A percentile compares a stretch with the other conserved stretches of the same genome.
Evolutionary conservation across 768 basidiomycete species (phyloP).

Genomic region (Suillus americanus): DNA sequence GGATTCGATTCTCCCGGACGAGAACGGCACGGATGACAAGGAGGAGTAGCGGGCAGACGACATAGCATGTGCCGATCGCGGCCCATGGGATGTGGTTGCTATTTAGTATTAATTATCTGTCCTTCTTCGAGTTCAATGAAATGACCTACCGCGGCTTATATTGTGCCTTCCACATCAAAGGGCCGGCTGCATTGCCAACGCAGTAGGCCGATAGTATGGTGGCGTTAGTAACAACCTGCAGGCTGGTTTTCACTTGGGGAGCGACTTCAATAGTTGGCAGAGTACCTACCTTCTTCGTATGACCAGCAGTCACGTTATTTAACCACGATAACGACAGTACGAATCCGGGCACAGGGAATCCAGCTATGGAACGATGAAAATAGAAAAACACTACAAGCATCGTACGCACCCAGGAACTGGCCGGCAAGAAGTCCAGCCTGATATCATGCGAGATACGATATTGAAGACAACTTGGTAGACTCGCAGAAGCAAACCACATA

Average conservation of each 20-base stretch:
- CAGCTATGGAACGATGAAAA: slow-evolving; percentile 14
- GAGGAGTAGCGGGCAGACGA: neutral
- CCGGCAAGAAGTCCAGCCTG: slow-evolving; percentile 39
- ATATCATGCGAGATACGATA: neutral
- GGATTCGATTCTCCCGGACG: neutral
- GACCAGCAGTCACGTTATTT: neutral
- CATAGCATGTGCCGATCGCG: neutral
- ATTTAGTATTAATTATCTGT: neutral
- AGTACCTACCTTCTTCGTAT: neutral
- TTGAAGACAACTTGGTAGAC: neutral
- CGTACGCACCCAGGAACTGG: slow-evolving; percentile 48
- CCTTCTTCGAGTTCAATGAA: neutral
- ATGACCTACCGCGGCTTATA: neutral
- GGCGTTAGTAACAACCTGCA: neutral
- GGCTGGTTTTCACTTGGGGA: neutral
- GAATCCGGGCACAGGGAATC: slow-evolving; percentile 8
- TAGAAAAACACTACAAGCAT: neutral
- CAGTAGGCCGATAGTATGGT: neutral
- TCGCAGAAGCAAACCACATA: neutral
- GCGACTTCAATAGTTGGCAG: neutral
- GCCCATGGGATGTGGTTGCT: neutral
- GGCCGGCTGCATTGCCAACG: neutral
- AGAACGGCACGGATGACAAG: neutral
- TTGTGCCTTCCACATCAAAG: neutral
- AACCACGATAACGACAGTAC: neutral